Conservation (phyloP, 305 asterid species). For the Nicotiana rustica region DNA sequence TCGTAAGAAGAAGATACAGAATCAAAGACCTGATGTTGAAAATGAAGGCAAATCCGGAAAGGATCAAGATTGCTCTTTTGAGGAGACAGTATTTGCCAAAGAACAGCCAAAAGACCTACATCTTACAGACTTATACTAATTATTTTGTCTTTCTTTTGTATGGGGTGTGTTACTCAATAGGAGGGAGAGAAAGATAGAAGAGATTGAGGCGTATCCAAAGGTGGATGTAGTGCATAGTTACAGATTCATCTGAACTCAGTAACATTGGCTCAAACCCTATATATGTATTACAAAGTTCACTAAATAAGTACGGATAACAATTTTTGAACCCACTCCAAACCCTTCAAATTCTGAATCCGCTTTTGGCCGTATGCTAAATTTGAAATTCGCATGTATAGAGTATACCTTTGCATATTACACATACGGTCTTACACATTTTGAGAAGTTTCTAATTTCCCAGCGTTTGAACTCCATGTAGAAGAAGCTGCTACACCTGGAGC, state of each 20-base stretch:
- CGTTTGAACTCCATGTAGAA: neutral
- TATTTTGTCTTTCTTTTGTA: neutral
- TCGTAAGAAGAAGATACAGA: neutral
- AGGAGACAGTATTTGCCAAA: neutral
- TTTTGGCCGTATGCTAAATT: too few relatives aligned
- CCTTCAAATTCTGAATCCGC: too few relatives aligned
- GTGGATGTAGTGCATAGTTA: too few relatives aligned
- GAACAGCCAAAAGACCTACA: neutral
- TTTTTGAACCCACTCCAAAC: too few relatives aligned
- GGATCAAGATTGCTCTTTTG: neutral
- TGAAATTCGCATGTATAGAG: too few relatives aligned
- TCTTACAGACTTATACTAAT: neutral
- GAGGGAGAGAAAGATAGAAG: neutral
- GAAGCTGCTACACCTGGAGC: neutral
- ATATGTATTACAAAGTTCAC: too few relatives aligned
- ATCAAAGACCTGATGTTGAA: neutral
- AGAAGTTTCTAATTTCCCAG: neutral
- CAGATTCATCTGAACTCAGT: too few relatives aligned
- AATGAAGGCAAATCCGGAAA: neutral
- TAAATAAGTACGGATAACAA: too few relatives aligned
- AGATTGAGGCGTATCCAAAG: neutral
- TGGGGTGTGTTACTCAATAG: neutral
- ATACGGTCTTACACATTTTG: neutral
- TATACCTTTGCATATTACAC: too few relatives aligned
- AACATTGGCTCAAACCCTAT: too few relatives aligned